Percentiles rank a stretch among this genome's conserved stretches.
Conservation (phyloP, 495 filamentous ascomycete species). For the Immersiella caudata region DNA sequence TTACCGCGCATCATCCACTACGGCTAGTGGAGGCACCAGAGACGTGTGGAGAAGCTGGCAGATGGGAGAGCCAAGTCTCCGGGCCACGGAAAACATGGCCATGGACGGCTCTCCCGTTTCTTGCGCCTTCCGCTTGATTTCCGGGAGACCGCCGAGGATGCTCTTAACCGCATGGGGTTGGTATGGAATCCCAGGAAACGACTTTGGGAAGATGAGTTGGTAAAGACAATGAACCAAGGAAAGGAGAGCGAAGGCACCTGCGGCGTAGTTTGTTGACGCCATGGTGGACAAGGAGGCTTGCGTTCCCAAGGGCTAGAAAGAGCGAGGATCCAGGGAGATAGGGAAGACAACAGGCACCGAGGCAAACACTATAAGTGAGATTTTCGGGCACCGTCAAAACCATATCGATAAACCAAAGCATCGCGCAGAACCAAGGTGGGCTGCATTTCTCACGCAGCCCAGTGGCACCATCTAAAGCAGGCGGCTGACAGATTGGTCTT, state of each 20-base stretch:
- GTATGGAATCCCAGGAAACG: slow-evolving; percentile 43
- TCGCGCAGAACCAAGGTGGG: neutral
- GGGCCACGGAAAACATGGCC: slow-evolving; percentile 20
- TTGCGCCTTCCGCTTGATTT: slow-evolving; percentile 21
- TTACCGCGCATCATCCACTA: slow-evolving; percentile 36
- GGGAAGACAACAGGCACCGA: neutral
- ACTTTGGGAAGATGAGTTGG: slow-evolving; percentile 16
- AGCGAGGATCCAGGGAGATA: neutral
- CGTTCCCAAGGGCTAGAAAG: neutral
- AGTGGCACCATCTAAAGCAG: neutral
- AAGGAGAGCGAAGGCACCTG: slow-evolving; percentile 1
- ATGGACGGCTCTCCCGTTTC: slow-evolving; percentile 19
- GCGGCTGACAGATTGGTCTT: neutral
- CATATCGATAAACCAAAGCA: neutral
- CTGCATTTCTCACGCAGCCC: neutral
- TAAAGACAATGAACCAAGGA: neutral
- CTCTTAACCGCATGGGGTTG: slow-evolving; percentile 27
- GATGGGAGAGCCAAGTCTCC: slow-evolving; percentile 29
- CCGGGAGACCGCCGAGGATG: slow-evolving; percentile 38
- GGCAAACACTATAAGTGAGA: neutral
- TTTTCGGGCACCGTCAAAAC: neutral
- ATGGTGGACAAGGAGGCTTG: neutral
- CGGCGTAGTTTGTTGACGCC: neutral
- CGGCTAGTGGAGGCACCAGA: slow-evolving; percentile 24
- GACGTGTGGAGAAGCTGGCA: slow-evolving; percentile 33